These are phyloP conservation scores for Komagataella phaffii DNA, from an alignment of 805 yeast genomes.

Conservation along the genomic window DNA sequence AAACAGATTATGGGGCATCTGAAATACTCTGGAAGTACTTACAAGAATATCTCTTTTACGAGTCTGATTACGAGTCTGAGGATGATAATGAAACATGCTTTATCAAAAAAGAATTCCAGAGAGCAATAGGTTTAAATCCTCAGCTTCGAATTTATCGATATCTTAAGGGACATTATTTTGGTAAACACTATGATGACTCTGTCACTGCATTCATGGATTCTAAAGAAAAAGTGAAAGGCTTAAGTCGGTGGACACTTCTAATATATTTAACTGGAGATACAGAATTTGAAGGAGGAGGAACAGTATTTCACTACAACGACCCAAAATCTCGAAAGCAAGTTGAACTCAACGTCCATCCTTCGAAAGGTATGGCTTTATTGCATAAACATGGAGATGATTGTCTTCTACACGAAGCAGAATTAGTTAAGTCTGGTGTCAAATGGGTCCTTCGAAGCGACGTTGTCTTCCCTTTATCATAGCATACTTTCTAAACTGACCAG, in stretches of 20 bases:
- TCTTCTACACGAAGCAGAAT: constrained; percentile 41
- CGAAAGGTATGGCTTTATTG: constrained; percentile 40
- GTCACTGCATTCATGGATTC: constrained; percentile 21
- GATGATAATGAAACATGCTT: constrained; percentile 7
- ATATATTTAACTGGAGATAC: constrained; percentile 44
- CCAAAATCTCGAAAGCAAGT: constrained; percentile 5
- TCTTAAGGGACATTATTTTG: constrained; percentile 42
- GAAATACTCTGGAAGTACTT: constrained; percentile 30
- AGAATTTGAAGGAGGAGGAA: constrained; percentile 46
- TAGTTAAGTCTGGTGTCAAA: constrained; percentile 37
- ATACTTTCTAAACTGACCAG: constrained; percentile 49
- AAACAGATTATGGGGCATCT: constrained; percentile 24
- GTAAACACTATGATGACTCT: constrained; percentile 47
- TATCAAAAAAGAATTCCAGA: constrained; percentile 16
- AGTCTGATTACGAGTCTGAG: constrained; percentile 17
- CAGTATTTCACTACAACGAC: constrained; percentile 30
- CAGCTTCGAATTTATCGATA: constrained; percentile 44
- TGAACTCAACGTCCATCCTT: constrained; percentile 25
- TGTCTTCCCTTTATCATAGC: constrained; percentile 10
- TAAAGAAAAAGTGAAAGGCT: constrained; percentile 13
- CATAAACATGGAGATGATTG: constrained; percentile 62
- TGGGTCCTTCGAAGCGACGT: constrained; percentile 50
- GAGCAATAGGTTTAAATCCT: constrained; percentile 37
- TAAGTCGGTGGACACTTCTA: constrained; percentile 46
- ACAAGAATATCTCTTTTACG: constrained; percentile 12